phyloP scores from a whole-genome alignment of 2,329 filamentous ascomycete genomes.

The Coniochaeta hoffmannii region DNA sequence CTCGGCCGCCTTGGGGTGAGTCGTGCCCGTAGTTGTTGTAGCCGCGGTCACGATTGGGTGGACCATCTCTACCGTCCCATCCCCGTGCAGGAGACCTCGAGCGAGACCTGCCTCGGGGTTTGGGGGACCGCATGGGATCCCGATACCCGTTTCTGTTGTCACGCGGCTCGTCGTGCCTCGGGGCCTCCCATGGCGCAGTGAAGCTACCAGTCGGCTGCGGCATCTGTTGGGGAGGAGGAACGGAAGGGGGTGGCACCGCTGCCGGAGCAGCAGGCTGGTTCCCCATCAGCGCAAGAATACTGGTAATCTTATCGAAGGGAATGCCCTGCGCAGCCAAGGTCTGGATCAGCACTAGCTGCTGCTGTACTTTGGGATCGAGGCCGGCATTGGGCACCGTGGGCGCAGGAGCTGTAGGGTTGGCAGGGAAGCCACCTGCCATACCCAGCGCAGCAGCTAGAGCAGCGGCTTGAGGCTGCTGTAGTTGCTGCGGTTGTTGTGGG shows the following conservation, averaged over 20 bases:
- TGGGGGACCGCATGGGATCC: slow-evolving; percentile 55
- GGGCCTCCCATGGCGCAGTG: slow-evolving; percentile 25
- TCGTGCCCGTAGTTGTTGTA: slow-evolving; percentile 68
- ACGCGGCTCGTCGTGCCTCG: slow-evolving; percentile 38
- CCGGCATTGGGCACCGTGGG: slow-evolving; percentile 17
- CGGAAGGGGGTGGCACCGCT: slow-evolving; percentile 13
- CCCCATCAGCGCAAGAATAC: slow-evolving; percentile 46
- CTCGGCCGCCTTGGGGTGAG: slow-evolving; percentile 47
- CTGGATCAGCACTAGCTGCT: slow-evolving; percentile 69
- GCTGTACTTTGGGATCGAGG: slow-evolving; percentile 49
- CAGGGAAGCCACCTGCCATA: slow-evolving; percentile 29
- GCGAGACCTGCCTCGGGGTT: slow-evolving; percentile 47
- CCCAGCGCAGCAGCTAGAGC: slow-evolving; percentile 17
- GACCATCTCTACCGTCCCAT: slow-evolving; percentile 60
- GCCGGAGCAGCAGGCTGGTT: slow-evolving; percentile 15
- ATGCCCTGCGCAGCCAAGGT: slow-evolving; percentile 68
- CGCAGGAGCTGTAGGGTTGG: slow-evolving; percentile 16
- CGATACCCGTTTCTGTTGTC: slow-evolving; percentile 44
- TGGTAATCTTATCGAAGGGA: slow-evolving; percentile 67
- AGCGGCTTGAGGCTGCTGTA: slow-evolving; percentile 20
- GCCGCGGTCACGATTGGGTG: slow-evolving; percentile 55
- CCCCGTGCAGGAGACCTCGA: slow-evolving; percentile 73
- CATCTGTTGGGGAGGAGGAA: slow-evolving; percentile 26
- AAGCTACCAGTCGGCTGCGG: slow-evolving; percentile 32
- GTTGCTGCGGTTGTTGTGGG: slow-evolving; percentile 24